Conservation (phyloP, 305 asterid genomes). For the Solanum hybrid region DNA sequence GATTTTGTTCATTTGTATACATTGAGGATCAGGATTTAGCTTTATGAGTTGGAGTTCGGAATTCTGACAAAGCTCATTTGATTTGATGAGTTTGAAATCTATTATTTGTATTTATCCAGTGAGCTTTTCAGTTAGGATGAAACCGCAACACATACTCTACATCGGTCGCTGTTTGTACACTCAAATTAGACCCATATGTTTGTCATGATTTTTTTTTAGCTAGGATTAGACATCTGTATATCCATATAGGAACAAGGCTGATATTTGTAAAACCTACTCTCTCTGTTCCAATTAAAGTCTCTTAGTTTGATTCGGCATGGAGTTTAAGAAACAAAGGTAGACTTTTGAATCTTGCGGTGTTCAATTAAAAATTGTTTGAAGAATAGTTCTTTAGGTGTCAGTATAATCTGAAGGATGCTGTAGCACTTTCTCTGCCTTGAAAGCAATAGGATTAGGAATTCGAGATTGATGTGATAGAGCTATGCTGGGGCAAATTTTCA, state of each 20-base stretch:
- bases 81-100: neutral
- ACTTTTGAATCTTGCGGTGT: neutral
- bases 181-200: neutral
- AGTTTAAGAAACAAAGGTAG: neutral
- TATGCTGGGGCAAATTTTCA: neutral
- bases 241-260: neutral
- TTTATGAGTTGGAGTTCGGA: neutral
- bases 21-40: neutral
- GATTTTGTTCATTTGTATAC: neutral
- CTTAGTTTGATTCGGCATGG: neutral
- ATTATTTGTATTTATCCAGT: neutral
- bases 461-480: neutral
- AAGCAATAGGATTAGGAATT: neutral
- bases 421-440: neutral
- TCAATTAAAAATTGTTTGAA: neutral
- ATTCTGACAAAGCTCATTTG: neutral
- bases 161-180: neutral
- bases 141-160: neutral
- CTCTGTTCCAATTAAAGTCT: neutral
- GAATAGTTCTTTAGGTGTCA: neutral
- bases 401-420: neutral
- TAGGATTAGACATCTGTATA: neutral
- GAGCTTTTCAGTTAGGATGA: neutral
- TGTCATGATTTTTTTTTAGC: neutral
- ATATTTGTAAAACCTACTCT: neutral